Evolutionary conservation across 441 rosid genomes (phyloP).

Genomic region (Pelargonium cotyledonis): DNA sequence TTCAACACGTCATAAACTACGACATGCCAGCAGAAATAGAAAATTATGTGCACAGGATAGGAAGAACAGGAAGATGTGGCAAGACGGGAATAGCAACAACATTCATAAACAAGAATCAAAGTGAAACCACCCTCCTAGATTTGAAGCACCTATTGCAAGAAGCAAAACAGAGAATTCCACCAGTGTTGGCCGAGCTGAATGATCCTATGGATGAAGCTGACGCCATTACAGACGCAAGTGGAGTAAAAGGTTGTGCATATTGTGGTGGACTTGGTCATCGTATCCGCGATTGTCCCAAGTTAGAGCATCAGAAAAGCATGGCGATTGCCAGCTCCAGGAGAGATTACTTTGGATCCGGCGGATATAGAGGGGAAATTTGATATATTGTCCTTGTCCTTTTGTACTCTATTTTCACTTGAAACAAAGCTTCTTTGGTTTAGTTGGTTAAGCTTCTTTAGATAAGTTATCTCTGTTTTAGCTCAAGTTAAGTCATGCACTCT

Average conservation of each 20-base stretch:
- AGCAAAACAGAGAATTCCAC: conserved; percentile 90
- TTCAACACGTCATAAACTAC: conserved; percentile 86
- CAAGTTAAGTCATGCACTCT: no score
- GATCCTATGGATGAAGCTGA: conserved; percentile 88
- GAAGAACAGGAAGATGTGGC: conserved; percentile 92
- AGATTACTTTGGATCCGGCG: conserved; percentile 69
- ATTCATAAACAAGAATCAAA: conserved; percentile 90
- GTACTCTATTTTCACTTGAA: no score
- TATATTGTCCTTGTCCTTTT: not conserved
- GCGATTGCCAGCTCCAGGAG: conserved; percentile 57
- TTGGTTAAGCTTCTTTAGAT: no score
- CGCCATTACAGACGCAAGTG: conserved; percentile 54
- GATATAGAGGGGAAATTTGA: conserved; percentile 60
- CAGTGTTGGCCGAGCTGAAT: conserved; percentile 69
- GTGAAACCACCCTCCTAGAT: conserved; percentile 78
- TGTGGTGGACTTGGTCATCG: conserved; percentile 95
- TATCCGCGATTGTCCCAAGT: conserved; percentile 74
- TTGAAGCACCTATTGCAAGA: conserved; percentile 84
- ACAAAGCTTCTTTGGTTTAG: no score
- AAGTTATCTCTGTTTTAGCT: no score
- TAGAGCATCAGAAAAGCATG: conserved; percentile 79
- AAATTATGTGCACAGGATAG: conserved; percentile 85
- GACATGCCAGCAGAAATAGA: conserved; percentile 98
- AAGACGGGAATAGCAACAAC: conserved; percentile 95
- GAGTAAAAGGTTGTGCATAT: conserved; percentile 88